These are phyloP conservation scores for Trypanosoma mega DNA, from an alignment of 208 protist genomes.

Conservation along the genomic window DNA sequence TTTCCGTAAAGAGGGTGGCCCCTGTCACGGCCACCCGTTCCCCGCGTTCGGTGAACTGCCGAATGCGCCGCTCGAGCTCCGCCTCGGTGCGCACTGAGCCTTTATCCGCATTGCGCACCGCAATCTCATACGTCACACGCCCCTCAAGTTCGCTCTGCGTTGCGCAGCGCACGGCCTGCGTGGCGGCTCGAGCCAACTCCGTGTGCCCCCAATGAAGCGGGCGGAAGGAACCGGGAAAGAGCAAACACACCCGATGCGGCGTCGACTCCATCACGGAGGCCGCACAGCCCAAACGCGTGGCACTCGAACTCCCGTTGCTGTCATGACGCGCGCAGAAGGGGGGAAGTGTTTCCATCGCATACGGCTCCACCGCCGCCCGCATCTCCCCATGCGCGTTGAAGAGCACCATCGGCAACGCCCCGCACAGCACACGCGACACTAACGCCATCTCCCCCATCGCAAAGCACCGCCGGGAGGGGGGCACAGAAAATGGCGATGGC, in stretches of 20 bases:
- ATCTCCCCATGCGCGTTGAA: constrained; percentile 64
- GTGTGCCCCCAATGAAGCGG: constrained; percentile 82
- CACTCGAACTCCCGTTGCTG: too few relatives aligned
- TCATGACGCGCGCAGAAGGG: too few relatives aligned
- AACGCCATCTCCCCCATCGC: too few relatives aligned
- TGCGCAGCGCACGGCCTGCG: background rate
- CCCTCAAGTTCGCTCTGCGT: background rate
- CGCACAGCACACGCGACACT: constrained; percentile 18
- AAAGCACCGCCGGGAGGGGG: too few relatives aligned
- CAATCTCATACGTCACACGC: constrained; percentile 70
- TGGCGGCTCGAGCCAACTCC: constrained; percentile 51
- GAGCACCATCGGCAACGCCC: constrained; percentile 27
- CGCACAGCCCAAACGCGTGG: too few relatives aligned
- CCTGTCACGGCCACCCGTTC: constrained; percentile 59
- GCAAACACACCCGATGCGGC: too few relatives aligned
- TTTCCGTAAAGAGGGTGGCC: constrained; percentile 60
- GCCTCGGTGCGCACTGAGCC: constrained; percentile 22
- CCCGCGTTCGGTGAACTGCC: constrained; percentile 45
- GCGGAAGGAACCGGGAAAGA: constrained; percentile 76
- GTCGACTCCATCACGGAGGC: too few relatives aligned
- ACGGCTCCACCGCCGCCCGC: constrained; percentile 13
- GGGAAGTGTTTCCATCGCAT: constrained; percentile 1
- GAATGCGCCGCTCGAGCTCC: constrained; percentile 45
- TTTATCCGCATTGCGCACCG: constrained; percentile 61
- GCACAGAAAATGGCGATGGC: background rate